A percentile compares a stretch with the other conserved stretches of the same genome.
phyloP scores from a whole-genome alignment of 1,139 yeast genomes.

The Debaryomycetaceae sp. region DNA sequence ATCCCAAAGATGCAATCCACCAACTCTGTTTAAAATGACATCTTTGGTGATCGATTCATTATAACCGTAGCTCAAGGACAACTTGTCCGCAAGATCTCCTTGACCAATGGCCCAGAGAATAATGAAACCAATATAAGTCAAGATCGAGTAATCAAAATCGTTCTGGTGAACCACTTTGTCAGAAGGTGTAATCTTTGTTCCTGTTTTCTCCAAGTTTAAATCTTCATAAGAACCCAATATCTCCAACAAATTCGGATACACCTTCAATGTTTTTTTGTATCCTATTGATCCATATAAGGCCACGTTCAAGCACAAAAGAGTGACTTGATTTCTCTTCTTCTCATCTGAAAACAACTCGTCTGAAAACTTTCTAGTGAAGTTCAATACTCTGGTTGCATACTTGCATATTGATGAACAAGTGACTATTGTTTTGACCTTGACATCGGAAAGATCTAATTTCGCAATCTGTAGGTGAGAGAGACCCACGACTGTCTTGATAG shows the following conservation, averaged over 20 bases:
- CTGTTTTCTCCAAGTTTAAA: constrained; percentile 31
- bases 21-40: constrained; percentile 25
- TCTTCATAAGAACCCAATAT: constrained; percentile 32
- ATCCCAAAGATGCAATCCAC: constrained; percentile 48
- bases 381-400: constrained; percentile 26
- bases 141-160: constrained; percentile 37
- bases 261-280: constrained; percentile 25
- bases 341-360: constrained; percentile 25
- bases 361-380: constrained; percentile 25
- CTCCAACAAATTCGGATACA: constrained; percentile 27
- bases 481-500: constrained; percentile 41
- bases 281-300: constrained; percentile 42
- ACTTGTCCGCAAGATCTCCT: constrained; percentile 17
- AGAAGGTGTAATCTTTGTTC: constrained; percentile 36
- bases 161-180: constrained; percentile 33
- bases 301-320: constrained; percentile 31
- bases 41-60: background rate
- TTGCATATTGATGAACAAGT: constrained; percentile 31
- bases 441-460: constrained; percentile 32
- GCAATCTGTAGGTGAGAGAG: constrained; percentile 36
- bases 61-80: constrained; percentile 10
- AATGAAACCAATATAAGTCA: constrained; percentile 40
- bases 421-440: constrained; percentile 37
- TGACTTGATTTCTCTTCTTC: constrained; percentile 23
- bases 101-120: constrained; percentile 38